A percentile compares a stretch with the other conserved stretches of the same genome.
phyloP scores from a whole-genome alignment of 805 yeast species.

The Pichia heedii region DNA sequence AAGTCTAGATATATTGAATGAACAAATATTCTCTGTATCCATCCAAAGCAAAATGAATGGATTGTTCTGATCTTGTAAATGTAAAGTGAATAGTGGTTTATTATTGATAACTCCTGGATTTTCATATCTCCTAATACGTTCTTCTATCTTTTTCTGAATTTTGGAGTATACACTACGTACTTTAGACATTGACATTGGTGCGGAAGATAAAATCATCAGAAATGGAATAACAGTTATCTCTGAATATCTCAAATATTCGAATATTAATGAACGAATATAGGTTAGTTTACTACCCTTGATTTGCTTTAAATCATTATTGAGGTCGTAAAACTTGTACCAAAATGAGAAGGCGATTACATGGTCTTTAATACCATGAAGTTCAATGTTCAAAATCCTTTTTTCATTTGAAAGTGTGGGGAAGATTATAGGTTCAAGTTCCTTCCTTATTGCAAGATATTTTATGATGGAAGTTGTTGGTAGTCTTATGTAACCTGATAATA shows the following conservation, averaged over 20 bases:
- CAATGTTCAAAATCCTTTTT: background rate
- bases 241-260: background rate
- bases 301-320: background rate
- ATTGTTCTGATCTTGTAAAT: slow-evolving; percentile 8
- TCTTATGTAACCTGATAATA: background rate
- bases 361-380: background rate
- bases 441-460: background rate
- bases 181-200: background rate
- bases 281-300: background rate
- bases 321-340: slow-evolving; percentile 2
- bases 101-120: background rate
- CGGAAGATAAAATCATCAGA: background rate
- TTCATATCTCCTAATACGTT: background rate
- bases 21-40: slow-evolving; percentile 11
- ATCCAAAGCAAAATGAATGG: slow-evolving; percentile 14
- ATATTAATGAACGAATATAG: background rate
- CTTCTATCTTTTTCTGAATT: background rate
- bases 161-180: background rate
- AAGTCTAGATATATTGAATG: slow-evolving; percentile 8
- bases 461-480: background rate
- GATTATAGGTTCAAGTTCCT: background rate
- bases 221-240: background rate
- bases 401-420: background rate
- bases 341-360: background rate
- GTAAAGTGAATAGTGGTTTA: slow-evolving; percentile 8